Evolutionary conservation across 2,329 filamentous ascomycete species (phyloP), one percentile per base, ranked within the genome.

Genomic region (Thielaviopsis euricoi): DNA sequence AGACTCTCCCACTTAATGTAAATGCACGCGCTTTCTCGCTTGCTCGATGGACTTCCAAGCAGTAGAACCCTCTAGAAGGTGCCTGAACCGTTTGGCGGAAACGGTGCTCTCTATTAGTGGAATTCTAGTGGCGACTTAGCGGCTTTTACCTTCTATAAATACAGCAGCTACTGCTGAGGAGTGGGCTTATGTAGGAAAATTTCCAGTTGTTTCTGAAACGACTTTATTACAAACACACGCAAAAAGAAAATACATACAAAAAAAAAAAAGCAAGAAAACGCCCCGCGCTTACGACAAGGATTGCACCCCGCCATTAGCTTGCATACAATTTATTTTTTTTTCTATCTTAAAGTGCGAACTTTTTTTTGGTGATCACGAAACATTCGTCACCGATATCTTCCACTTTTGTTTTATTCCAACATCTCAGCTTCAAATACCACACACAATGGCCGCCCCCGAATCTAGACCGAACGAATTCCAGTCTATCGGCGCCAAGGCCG

Each of bases 401-500:
- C 9, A 33, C 33, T 33, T 52, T 52, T 57, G 17, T 43, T 51
- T 56, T 21, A n/a, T 46, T 37, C 26, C 3, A 29, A 7, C 55
- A 50, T 58, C n/a, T 57, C 60, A 46, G 7, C 19, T n/a, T 50
- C 21, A 48, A 26, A 33, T 25, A 4, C 7, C 21, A 7, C 21
- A 62, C 64, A 64, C 61, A 19, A 64, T 62, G 21, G 63, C 67
- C 53, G 67, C 70, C 55, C 70, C 70, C 50, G 70, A 69, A 37
- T 67, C 73, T 23, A 68, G 43, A 48, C 43, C 72, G 61, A 75
- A 82, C 56, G 78, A 82, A 65, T 85, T 85, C 67, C 75, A 82
- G 65, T 72, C 77, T 58, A 81, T 85, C 64, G 81, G 82, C 59
- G 73, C 76, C 64, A 82, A 82, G 70, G 81, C 76, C 60, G 74